phyloP scores from a whole-genome alignment of 768 basidiomycete species.

The Myochromella boudieri region DNA sequence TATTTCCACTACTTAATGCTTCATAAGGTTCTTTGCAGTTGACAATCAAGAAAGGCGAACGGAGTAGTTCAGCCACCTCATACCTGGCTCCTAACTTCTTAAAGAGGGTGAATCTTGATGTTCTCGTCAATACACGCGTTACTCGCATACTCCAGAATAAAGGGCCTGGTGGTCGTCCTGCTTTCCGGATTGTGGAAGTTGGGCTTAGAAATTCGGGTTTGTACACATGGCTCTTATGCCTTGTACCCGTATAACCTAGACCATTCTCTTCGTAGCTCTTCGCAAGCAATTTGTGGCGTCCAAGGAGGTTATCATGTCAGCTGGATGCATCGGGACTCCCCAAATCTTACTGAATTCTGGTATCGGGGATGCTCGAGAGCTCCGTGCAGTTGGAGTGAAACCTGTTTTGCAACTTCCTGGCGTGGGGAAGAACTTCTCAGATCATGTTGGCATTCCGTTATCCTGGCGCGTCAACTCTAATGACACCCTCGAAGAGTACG shows the following conservation, averaged over 20 bases:
- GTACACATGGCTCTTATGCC: background rate
- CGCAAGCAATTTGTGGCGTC: conserved; percentile 21
- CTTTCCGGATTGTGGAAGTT: conserved; percentile 20
- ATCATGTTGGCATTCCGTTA: conserved; percentile 26
- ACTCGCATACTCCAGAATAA: conserved; percentile 23
- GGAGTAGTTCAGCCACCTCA: conserved; percentile 26
- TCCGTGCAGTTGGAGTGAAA: conserved; percentile 19
- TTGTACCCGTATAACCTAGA: background rate
- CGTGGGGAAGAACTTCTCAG: conserved; percentile 38
- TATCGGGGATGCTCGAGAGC: conserved; percentile 26
- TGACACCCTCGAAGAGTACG: no score
- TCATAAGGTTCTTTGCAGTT: conserved; percentile 21
- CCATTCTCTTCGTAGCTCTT: conserved; percentile 5
- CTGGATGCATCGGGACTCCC: conserved; percentile 31
- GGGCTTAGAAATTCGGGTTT: conserved; percentile 11
- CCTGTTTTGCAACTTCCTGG: conserved; percentile 30
- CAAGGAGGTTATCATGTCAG: conserved; percentile 36
- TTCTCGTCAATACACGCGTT: conserved; percentile 24
- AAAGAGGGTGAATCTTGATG: conserved; percentile 22
- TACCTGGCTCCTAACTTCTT: conserved; percentile 22
- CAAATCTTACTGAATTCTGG: conserved; percentile 31
- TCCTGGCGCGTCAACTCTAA: background rate
- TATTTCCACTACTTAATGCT: background rate
- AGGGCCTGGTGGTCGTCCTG: conserved; percentile 1
- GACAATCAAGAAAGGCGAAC: conserved; percentile 19